phyloP scores from a whole-genome alignment of 1,139 yeast genomes.

The Yamadazyma sp. region DNA sequence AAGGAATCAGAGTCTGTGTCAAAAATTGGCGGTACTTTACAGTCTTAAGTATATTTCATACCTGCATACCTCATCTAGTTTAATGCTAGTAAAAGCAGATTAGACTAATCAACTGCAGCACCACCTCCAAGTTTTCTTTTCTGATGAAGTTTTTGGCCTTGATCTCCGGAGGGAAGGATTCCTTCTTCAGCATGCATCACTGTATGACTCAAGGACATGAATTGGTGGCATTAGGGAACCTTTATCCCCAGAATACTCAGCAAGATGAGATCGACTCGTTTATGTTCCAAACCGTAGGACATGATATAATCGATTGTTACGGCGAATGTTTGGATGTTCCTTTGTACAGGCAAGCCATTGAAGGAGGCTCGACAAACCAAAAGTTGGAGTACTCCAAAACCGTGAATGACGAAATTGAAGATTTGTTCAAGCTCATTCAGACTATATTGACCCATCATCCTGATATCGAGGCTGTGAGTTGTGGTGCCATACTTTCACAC shows the following conservation, averaged over 20 bases:
- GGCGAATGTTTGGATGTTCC: slow-evolving; percentile 77
- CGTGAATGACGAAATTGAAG: slow-evolving; percentile 82
- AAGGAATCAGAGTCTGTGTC: too few relatives aligned
- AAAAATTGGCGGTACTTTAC: background rate
- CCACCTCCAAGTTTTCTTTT: too few relatives aligned
- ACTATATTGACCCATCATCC: slow-evolving; percentile 57
- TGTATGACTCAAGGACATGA: slow-evolving; percentile 83
- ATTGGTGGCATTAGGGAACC: slow-evolving; percentile 77
- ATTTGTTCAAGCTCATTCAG: slow-evolving; percentile 54
- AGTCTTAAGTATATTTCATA: background rate
- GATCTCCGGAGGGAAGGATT: slow-evolving; percentile 95
- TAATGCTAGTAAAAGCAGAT: background rate
- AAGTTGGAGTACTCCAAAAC: slow-evolving; percentile 68
- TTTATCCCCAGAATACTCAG: slow-evolving; percentile 58
- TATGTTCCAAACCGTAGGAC: slow-evolving; percentile 99
- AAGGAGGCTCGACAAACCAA: slow-evolving; percentile 64
- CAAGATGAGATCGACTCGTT: slow-evolving; percentile 82
- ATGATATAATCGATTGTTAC: slow-evolving; percentile 68
- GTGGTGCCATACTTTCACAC: slow-evolving; percentile 92
- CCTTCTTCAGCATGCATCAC: slow-evolving; percentile 84
- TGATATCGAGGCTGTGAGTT: slow-evolving; percentile 81
- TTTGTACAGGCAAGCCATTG: slow-evolving; percentile 67
- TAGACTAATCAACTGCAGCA: too few relatives aligned
- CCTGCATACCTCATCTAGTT: background rate
- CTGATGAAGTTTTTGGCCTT: slow-evolving; percentile 87